These are phyloP conservation scores for Hylodesmum podocarpum DNA, from an alignment of 306 rosid species.

Conservation along the genomic window DNA sequence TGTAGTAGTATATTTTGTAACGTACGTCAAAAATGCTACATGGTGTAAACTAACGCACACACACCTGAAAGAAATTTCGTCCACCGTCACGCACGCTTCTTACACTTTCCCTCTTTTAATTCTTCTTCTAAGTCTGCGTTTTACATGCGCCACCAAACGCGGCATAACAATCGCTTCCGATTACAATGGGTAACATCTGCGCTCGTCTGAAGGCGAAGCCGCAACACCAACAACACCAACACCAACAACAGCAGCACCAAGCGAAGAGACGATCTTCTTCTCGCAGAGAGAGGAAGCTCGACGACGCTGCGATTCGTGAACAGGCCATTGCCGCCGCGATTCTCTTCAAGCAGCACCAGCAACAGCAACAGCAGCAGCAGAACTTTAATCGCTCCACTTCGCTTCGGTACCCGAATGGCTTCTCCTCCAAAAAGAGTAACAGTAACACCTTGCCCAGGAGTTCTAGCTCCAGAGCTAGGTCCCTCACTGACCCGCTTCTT, in stretches of 20 bases:
- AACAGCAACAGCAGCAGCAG: slow-evolving; percentile 47
- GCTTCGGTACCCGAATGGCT: slow-evolving; percentile 64
- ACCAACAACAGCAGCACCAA: no score
- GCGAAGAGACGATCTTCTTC: slow-evolving; percentile 57
- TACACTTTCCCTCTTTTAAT: neutral
- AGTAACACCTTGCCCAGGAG: slow-evolving; percentile 59
- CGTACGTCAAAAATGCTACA: slow-evolving; percentile 18
- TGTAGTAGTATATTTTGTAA: slow-evolving; percentile 15
- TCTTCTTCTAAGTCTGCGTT: neutral
- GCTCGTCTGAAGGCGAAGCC: slow-evolving; percentile 53
- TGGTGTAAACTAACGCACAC: slow-evolving; percentile 26
- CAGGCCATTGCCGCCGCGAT: slow-evolving; percentile 93
- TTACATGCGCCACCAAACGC: slow-evolving; percentile 43
- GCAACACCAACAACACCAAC: no score
- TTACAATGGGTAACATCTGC: slow-evolving; percentile 86
- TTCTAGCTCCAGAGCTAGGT: slow-evolving; percentile 86
- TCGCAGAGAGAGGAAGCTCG: slow-evolving; percentile 57
- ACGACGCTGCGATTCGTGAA: slow-evolving; percentile 58
- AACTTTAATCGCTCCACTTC: slow-evolving; percentile 86
- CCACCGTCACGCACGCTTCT: neutral
- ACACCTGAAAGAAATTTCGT: slow-evolving; percentile 9
- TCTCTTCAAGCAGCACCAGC: slow-evolving; percentile 68
- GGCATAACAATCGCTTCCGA: neutral
- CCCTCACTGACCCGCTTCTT: slow-evolving; percentile 84
- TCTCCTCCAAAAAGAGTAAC: slow-evolving; percentile 54